Percentiles rank a stretch among this genome's conserved stretches.
These are phyloP conservation scores for Sclerotinia trifoliorum DNA, from an alignment of 2,329 filamentous ascomycete genomes.

Conservation along the genomic window DNA sequence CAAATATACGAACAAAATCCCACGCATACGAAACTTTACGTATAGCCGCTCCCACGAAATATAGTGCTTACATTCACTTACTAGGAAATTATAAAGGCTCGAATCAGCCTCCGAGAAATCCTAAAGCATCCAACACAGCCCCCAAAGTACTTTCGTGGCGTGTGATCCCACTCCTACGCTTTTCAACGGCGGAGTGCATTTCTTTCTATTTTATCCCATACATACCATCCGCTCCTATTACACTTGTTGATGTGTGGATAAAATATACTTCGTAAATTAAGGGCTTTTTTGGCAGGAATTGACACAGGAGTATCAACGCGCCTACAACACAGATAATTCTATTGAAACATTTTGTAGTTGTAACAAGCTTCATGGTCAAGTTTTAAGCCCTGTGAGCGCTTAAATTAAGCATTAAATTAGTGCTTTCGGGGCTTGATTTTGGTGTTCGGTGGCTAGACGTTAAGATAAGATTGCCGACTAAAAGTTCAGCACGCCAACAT, in stretches of 20 bases:
- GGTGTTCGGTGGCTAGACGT: background rate
- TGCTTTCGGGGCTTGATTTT: background rate
- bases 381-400: background rate
- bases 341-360: background rate
- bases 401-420: background rate
- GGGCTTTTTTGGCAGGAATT: background rate
- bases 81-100: background rate
- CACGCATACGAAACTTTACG: slow-evolving; percentile 15
- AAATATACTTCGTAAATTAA: background rate
- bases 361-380: background rate
- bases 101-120: background rate
- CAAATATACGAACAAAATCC: background rate
- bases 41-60: slow-evolving; percentile 1
- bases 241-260: background rate
- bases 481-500: background rate
- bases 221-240: background rate
- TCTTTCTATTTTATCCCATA: background rate
- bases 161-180: background rate
- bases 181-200: background rate
- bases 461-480: background rate
- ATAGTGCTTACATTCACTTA: slow-evolving; percentile 13
- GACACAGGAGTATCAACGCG: background rate
- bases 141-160: background rate
- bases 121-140: background rate
- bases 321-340: background rate